Evolutionary conservation across 2,329 filamentous ascomycete species (phyloP), one percentile per base, ranked within the genome.

Genomic region (Seiridium cupressi): DNA sequence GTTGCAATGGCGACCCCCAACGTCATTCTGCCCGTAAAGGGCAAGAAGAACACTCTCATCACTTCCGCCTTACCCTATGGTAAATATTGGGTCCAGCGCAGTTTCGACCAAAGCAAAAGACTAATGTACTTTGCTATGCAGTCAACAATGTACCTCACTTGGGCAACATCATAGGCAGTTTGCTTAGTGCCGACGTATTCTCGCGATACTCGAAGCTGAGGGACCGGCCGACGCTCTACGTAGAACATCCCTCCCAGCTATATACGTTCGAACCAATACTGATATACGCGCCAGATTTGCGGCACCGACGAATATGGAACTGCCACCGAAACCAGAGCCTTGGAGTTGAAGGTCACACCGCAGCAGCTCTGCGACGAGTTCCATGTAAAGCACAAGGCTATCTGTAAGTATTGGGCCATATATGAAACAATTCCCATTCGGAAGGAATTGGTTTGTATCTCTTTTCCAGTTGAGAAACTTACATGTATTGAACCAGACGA

Each of bases 231-330:
- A 96, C 92, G 1, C 84, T 97, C 55, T 97, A 88, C 74, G 18
- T 26, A 26, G 18, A 26, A 26, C 18, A 26, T 26, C 18, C 18
- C 18, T 26, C 18, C 18, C 18, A 26, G 18, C 18, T 26, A 26
- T 26, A 26, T 26, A 26, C 18, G 18, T 26, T 26, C 18, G 18
- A 26, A 26, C 18, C 18, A 26, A 26, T 26, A 26, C 18, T 26
- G 18, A 26, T 26, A 26, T 26, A 26, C 18, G 18, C 18, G 18
- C 18, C 18, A 26, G 18, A 83, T 97, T 66, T 96, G 93, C 76
- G 93, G 93, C 60, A 91, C 88, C 56, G 94, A 97, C 79, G 92
- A 98, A 77, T 98, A 97, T 75, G 94, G 94, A 60, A 98, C 94
- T 10, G 93, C 94, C 31, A 97, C 93, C 38, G 94, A 97, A 77